phyloP scores from a whole-genome alignment of 257 asterid species.

The Verbascum thapsus region DNA sequence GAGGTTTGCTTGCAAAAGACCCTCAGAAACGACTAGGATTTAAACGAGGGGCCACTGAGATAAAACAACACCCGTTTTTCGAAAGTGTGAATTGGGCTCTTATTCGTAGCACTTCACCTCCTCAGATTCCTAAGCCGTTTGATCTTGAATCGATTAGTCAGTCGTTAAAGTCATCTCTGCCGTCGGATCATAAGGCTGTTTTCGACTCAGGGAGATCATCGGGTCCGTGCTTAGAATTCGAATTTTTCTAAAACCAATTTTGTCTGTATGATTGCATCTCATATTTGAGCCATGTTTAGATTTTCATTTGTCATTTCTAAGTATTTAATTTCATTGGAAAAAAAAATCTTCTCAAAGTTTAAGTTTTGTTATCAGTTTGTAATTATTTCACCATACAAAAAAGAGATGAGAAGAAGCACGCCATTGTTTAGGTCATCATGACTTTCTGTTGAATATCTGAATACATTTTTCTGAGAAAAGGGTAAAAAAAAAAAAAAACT shows the following conservation, averaged over 20 bases:
- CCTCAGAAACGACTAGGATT: constrained; percentile 82
- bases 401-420: constrained; percentile 29
- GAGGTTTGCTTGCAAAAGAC: constrained; percentile 81
- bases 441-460: constrained; percentile 20
- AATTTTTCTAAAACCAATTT: constrained; percentile 62
- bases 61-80: constrained; percentile 88
- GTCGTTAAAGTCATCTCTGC: constrained; percentile 44
- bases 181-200: constrained; percentile 45
- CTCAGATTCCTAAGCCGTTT: constrained; percentile 68
- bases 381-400: constrained; percentile 17
- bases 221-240: constrained; percentile 82
- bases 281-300: constrained; percentile 29
- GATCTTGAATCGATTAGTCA: constrained; percentile 56
- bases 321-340: constrained; percentile 34
- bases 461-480: constrained; percentile 28
- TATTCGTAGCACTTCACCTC: constrained; percentile 74
- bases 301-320: constrained; percentile 16
- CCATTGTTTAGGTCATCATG: constrained; percentile 34
- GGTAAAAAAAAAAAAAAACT: too few species aligned
- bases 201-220: constrained; percentile 69
- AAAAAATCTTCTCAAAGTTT: constrained; percentile 18
- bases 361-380: neutral
- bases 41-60: constrained; percentile 83
- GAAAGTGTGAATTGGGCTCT: constrained; percentile 89
- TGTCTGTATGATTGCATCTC: constrained; percentile 23